Conservation (phyloP, 2,329 filamentous ascomycete genomes). For the Rosellinia necatrix region DNA sequence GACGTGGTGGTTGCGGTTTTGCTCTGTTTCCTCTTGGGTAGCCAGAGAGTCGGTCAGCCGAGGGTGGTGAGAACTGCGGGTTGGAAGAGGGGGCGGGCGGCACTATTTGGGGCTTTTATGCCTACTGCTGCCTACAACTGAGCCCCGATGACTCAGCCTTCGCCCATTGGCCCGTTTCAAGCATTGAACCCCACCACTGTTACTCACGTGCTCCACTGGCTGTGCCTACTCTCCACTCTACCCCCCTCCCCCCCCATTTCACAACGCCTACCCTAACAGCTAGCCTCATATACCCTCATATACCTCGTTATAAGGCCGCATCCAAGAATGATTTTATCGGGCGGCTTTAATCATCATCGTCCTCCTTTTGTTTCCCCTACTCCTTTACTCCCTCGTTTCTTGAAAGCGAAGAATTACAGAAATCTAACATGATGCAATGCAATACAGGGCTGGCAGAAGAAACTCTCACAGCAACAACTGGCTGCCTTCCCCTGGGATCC, state of each 20-base stretch:
- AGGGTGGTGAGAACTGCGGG: constrained; percentile 46
- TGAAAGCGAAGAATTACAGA: no score
- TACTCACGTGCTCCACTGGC: constrained; percentile 33
- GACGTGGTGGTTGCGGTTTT: constrained; percentile 12
- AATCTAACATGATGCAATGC: constrained; percentile 27
- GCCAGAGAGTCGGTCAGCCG: constrained; percentile 37
- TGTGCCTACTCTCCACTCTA: constrained; percentile 20
- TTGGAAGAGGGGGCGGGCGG: constrained; percentile 51
- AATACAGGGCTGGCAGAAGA: constrained; percentile 87
- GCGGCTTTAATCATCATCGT: not conserved
- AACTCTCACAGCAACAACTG: constrained; percentile 81
- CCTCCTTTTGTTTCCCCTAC: not conserved
- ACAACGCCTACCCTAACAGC: constrained; percentile 12
- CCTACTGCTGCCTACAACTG: constrained; percentile 38
- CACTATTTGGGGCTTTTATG: constrained; percentile 63
- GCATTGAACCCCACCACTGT: not conserved
- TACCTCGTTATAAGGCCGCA: not conserved
- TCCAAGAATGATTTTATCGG: not conserved
- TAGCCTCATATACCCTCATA: constrained; percentile 4
- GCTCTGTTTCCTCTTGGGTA: constrained; percentile 24
- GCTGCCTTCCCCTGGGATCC: constrained; percentile 97
- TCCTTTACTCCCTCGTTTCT: not conserved
- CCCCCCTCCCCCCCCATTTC: constrained; percentile 14
- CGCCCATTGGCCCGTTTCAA: constrained; percentile 28
- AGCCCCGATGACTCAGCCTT: constrained; percentile 32